Conservation (phyloP, 2,329 filamentous ascomycete species). For the Hypoxylon sp. region DNA sequence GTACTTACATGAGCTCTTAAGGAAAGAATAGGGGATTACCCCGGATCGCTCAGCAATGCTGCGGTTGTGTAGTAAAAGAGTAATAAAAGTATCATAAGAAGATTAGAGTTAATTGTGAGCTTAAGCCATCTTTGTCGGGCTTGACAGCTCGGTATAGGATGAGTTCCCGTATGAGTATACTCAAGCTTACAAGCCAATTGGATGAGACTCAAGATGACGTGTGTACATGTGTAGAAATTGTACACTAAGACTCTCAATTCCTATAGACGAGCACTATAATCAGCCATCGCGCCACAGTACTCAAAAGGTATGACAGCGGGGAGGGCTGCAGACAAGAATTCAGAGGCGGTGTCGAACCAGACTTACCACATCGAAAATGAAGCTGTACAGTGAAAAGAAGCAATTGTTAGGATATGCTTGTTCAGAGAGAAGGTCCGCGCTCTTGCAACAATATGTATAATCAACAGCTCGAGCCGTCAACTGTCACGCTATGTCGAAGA, state of each 20-base stretch:
- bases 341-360: not conserved
- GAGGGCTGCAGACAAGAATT: conserved; percentile 3
- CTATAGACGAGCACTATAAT: conserved; percentile 25
- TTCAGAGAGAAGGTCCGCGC: conserved; percentile 27
- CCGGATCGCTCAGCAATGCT: conserved; percentile 15
- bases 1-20: conserved; percentile 33
- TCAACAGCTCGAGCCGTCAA: conserved; percentile 42
- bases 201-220: conserved; percentile 21
- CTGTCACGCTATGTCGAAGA: conserved; percentile 31
- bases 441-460: conserved; percentile 34
- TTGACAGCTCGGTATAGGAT: conserved; percentile 21
- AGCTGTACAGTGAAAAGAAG: conserved; percentile 29
- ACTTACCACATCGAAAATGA: conserved; percentile 34
- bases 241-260: conserved; percentile 20
- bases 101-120: conserved; percentile 7
- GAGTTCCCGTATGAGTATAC: conserved; percentile 18
- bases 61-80: not conserved
- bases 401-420: conserved; percentile 26
- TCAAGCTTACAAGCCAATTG: conserved; percentile 22
- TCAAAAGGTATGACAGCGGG: conserved; percentile 2
- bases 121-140: conserved; percentile 20
- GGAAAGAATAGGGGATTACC: conserved; percentile 18
- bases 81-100: not conserved
- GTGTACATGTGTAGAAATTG: conserved; percentile 14
- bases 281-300: conserved; percentile 23